These are phyloP conservation scores for Neonothopanus nambi DNA, from an alignment of 1,284 basidiomycete genomes.

Conservation along the genomic window DNA sequence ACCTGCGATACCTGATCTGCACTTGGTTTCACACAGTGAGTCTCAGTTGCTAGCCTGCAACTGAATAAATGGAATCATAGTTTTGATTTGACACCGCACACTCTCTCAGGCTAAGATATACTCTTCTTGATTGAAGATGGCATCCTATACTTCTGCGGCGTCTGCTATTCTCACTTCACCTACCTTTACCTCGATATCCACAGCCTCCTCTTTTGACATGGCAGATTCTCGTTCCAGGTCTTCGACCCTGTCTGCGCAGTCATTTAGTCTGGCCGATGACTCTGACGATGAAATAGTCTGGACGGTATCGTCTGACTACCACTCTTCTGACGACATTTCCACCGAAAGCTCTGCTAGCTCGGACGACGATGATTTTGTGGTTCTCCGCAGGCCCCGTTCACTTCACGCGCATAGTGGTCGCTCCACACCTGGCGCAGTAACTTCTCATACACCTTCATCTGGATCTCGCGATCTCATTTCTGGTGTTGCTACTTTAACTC, in stretches of 20 bases:
- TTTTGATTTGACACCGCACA: background rate
- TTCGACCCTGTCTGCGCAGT: conserved; percentile 18
- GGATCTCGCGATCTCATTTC: conserved; percentile 1
- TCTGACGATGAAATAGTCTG: conserved; percentile 64
- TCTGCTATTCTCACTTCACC: conserved; percentile 9
- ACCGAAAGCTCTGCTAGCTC: conserved; percentile 17
- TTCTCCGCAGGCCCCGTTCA: conserved; percentile 33
- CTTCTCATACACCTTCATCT: background rate
- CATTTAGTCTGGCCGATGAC: conserved; percentile 21
- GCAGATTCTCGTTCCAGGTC: conserved; percentile 20
- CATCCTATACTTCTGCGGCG: conserved; percentile 1
- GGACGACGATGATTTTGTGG: conserved; percentile 42
- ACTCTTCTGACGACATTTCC: conserved; percentile 24
- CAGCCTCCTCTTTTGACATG: conserved; percentile 12
- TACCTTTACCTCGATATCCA: conserved; percentile 10
- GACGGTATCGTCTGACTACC: conserved; percentile 29
- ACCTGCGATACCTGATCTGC: too few relatives aligned
- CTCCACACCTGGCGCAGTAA: conserved; percentile 4
- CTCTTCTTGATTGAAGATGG: background rate
- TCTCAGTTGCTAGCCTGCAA: too few relatives aligned
- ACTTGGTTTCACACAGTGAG: too few relatives aligned
- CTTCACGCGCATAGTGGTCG: too few relatives aligned
- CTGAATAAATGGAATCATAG: background rate
- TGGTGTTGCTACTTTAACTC: background rate
- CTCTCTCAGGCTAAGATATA: background rate